Evolutionary conservation across 495 filamentous ascomycete species (phyloP).

Genomic region (Opeltia flavorubescens): DNA sequence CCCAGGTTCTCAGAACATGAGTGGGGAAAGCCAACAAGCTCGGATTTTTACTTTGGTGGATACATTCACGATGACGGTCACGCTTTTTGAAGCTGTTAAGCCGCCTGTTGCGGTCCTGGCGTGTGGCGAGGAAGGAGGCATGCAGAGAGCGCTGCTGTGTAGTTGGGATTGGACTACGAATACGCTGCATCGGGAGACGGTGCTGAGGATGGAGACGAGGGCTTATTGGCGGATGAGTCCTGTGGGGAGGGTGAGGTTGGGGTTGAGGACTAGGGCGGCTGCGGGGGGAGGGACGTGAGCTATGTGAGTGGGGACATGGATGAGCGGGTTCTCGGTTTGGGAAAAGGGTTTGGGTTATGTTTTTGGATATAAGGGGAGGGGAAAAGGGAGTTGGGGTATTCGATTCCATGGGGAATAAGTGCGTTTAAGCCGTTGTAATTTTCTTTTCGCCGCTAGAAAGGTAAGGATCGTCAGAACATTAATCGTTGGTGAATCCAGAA

Average conservation of each 20-base stretch:
- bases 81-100: slow-evolving; percentile 21
- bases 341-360: neutral
- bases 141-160: slow-evolving; percentile 24
- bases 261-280: neutral
- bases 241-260: slow-evolving; percentile 5
- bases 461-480: too few species aligned
- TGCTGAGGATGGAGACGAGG: slow-evolving; percentile 20
- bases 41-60: slow-evolving; percentile 25
- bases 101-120: slow-evolving; percentile 20
- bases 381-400: too few species aligned
- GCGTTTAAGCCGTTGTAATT: too few species aligned
- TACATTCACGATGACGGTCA: slow-evolving; percentile 23
- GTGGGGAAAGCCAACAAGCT: neutral
- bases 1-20: too few species aligned
- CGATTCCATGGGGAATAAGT: too few species aligned
- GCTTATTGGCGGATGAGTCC: slow-evolving; percentile 15
- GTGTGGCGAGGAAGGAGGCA: slow-evolving; percentile 27
- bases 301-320: neutral
- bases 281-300: neutral
- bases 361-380: too few species aligned
- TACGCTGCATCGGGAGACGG: slow-evolving; percentile 22
- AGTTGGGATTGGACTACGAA: slow-evolving; percentile 18
- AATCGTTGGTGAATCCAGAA: too few species aligned
- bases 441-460: too few species aligned
- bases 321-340: neutral